Conservation (phyloP, 352 stramenopile genomes). For the Peronospora belbahrii region DNA sequence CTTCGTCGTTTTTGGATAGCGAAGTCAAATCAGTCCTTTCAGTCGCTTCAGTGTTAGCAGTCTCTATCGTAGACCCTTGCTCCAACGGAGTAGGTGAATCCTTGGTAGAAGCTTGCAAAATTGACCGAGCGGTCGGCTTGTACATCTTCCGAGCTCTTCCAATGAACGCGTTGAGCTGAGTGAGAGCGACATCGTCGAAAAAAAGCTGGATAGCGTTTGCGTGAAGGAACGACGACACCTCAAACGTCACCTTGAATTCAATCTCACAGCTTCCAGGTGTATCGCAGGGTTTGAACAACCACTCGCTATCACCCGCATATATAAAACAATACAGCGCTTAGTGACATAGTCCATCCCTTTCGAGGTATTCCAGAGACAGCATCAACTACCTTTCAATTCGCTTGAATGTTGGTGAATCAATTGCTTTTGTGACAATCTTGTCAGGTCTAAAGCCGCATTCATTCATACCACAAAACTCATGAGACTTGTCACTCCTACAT, state of each 20-base stretch:
- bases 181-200: slow-evolving; percentile 77
- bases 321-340: slow-evolving; percentile 1
- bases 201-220: slow-evolving; percentile 77
- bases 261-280: slow-evolving; percentile 57
- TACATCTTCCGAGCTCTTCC: slow-evolving; percentile 52
- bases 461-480: not conserved
- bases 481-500: too few species aligned
- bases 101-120: slow-evolving; percentile 5
- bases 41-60: not conserved
- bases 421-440: slow-evolving; percentile 67
- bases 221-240: slow-evolving; percentile 74
- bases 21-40: not conserved
- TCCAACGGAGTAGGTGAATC: not conserved
- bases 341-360: slow-evolving; percentile 2
- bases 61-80: not conserved
- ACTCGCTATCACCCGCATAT: slow-evolving; percentile 39
- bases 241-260: slow-evolving; percentile 75
- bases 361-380: not conserved
- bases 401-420: slow-evolving; percentile 82
- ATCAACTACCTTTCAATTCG: slow-evolving; percentile 64
- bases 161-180: slow-evolving; percentile 79
- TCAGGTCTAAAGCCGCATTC: slow-evolving; percentile 31
- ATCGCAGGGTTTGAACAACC: slow-evolving; percentile 47
- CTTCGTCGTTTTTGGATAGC: slow-evolving; percentile 2
- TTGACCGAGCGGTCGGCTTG: slow-evolving; percentile 15